Evolutionary conservation across 371 early-diverging fungal species (phyloP).

Genomic region (Basidiobolus meristosporus): DNA sequence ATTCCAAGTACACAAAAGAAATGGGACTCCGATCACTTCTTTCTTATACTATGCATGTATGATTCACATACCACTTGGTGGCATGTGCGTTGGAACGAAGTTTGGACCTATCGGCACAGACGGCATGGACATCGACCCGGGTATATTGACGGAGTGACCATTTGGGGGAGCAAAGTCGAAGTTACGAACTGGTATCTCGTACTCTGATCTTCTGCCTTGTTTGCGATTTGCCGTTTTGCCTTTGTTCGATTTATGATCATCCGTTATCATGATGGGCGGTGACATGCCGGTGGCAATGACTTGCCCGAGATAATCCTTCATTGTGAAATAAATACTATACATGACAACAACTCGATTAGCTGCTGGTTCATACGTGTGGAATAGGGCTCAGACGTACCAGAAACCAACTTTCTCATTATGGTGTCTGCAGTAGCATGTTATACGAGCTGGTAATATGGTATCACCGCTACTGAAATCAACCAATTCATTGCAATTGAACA

Average conservation of each 20-base stretch:
- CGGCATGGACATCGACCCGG: no score
- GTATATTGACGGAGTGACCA: no score
- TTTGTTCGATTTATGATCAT: constrained; percentile 81
- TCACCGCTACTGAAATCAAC: constrained; percentile 83
- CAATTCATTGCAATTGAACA: constrained; percentile 76
- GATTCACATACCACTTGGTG: no score
- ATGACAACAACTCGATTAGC: background rate
- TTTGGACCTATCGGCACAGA: no score
- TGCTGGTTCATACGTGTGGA: background rate
- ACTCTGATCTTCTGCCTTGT: no score
- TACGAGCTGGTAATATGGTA: constrained; percentile 72
- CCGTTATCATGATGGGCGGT: constrained; percentile 89
- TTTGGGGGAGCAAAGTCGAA: no score
- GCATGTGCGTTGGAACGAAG: no score
- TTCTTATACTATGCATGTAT: no score
- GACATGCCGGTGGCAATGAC: constrained; percentile 66
- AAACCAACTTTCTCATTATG: constrained; percentile 83
- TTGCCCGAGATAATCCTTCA: constrained; percentile 42
- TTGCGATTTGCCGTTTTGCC: no score
- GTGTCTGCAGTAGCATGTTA: constrained; percentile 91
- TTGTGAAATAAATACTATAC: constrained; percentile 42
- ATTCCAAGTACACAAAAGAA: no score
- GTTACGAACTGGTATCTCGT: no score
- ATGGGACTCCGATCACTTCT: no score
- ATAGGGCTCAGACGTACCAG: constrained; percentile 7